These are phyloP conservation scores for Pseudogymnoascus sp. DNA, from an alignment of 2,329 filamentous ascomycete species.

Conservation along the genomic window DNA sequence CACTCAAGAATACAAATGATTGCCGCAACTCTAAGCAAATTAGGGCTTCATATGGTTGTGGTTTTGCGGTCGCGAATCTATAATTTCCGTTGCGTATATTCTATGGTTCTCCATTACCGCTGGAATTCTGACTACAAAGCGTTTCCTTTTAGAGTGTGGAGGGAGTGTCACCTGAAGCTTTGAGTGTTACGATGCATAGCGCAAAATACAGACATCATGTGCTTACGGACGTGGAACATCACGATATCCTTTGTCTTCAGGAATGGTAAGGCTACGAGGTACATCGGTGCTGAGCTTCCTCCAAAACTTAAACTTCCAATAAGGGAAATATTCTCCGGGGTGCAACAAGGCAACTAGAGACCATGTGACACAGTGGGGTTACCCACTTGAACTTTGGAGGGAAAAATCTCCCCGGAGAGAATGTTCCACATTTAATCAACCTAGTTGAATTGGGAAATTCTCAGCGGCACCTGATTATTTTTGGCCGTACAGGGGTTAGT, in stretches of 20 bases:
- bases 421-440: neutral
- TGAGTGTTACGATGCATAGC: neutral
- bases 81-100: neutral
- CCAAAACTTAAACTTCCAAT: neutral
- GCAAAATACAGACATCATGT: neutral
- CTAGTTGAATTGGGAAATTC: neutral
- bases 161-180: neutral
- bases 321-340: neutral
- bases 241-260: neutral
- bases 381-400: neutral
- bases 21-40: neutral
- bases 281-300: neutral
- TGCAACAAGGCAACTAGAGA: neutral
- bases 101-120: neutral
- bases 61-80: neutral
- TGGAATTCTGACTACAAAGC: neutral
- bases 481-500: neutral
- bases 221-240: neutral
- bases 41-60: neutral
- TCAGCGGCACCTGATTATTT: neutral
- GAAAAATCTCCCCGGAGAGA: neutral
- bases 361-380: neutral
- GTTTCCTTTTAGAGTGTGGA: neutral
- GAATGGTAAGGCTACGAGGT: neutral
- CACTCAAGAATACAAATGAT: neutral